Base-by-base conservation (phyloP, 73 alveolate species). In the Paramecium octaurelia region DNA sequence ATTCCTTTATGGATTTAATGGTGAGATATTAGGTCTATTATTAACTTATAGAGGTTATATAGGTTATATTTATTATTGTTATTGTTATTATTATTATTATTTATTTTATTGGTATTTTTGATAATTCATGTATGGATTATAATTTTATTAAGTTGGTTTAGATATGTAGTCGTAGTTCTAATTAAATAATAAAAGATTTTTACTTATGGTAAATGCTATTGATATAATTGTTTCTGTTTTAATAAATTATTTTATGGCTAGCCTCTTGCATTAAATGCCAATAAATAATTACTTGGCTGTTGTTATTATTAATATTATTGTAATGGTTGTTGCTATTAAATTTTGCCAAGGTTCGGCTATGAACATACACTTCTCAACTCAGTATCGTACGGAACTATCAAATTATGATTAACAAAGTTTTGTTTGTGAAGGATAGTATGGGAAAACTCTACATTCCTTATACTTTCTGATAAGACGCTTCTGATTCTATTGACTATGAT, bases 341-440 rank as follows among this genome's bases (percentile, higher is more conserved):
- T 18, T 46, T 80, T 80, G 0, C 77, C 91, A 23, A 80, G 44
- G 10, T 44, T 24, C 4, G 91, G 91, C 24, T 80, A 80, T 2
- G 91, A 80, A 40, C 48, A 20, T 40, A 80, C 91, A 80, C 73
- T 27, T 80, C 91, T 80, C 6, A 80, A 23, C 10, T 80, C 91
- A 11, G 70, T 80, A 48, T 80, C 91, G 27, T 80, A 80, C 10
- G 91, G 91, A 9, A 80, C 73, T 18, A 27, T 9, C 1, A 80
- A 23, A 80, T 48, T 80, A 80, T 80, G 76, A 80, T 80, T 80
- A 8, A 80, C 91, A 80, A 80, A 80, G 14, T 80, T 80, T 36
- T 89, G 58, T 70, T 89, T 89, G 92, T 97, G 99, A 24, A 97
- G 89, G 42, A 97, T 73, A 38, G 99, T 97, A 91, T 97, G 99